Percentiles rank a stretch among this genome's conserved stretches.
Conservation (phyloP, 805 yeast species). For the Wickerhamiella slavikovae region DNA sequence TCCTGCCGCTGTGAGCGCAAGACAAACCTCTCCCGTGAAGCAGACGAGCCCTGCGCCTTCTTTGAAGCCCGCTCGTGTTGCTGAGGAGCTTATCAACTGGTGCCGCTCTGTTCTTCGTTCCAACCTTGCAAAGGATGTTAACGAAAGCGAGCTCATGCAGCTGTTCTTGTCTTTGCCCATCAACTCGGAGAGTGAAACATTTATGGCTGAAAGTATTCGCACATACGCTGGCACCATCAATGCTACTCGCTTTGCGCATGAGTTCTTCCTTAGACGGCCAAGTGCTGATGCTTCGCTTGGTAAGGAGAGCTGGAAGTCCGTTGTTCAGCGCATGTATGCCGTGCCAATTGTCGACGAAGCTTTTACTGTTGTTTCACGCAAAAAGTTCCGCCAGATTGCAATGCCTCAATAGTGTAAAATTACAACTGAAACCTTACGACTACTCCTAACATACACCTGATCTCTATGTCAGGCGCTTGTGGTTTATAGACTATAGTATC, state of each 20-base stretch:
- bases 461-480: too few relatives aligned
- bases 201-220: conserved; percentile 82
- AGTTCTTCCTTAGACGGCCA: conserved; percentile 60
- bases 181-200: conserved; percentile 54
- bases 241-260: conserved; percentile 84
- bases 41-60: too few relatives aligned
- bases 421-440: too few relatives aligned
- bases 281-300: conserved; percentile 37
- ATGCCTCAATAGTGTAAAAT: too few relatives aligned
- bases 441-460: too few relatives aligned
- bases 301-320: conserved; percentile 54
- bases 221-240: conserved; percentile 59
- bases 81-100: conserved; percentile 23
- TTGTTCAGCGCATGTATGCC: conserved; percentile 24
- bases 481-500: too few relatives aligned
- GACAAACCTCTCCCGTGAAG: background rate
- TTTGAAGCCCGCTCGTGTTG: conserved; percentile 9
- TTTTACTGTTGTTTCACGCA: conserved; percentile 45
- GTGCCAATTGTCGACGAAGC: conserved; percentile 20
- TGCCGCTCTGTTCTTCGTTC: conserved; percentile 17
- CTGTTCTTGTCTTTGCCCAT: conserved; percentile 64
- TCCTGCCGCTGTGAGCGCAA: conserved; percentile 2
- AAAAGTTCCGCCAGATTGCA: conserved; percentile 15
- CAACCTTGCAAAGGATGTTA: conserved; percentile 53
- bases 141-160: conserved; percentile 56